Conservation (phyloP, 2,329 filamentous ascomycete species). For the Curvularia spicifera region DNA sequence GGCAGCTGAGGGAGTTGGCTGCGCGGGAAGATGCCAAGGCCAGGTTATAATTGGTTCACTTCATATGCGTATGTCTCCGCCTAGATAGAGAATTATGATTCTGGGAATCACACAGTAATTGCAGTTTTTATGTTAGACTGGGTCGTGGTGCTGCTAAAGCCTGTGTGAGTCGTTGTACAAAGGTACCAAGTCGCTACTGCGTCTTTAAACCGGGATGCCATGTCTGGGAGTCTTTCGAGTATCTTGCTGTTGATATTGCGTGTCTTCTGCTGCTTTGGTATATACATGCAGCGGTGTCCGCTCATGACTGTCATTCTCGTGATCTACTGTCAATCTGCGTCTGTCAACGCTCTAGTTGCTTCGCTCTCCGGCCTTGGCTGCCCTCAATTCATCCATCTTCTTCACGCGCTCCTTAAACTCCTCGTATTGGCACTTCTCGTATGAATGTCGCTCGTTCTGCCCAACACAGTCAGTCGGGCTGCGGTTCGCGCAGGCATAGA, state of each 20-base stretch:
- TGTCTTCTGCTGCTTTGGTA: slow-evolving; percentile 34
- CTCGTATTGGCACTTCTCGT: slow-evolving; percentile 99
- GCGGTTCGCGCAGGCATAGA: neutral
- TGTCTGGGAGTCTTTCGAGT: neutral
- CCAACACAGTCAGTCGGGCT: slow-evolving; percentile 22
- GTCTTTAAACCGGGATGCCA: neutral
- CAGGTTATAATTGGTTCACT: slow-evolving; percentile 31
- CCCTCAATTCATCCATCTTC: slow-evolving; percentile 97
- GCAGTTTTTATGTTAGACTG: neutral
- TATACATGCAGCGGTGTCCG: slow-evolving; percentile 41
- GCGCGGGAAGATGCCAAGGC: slow-evolving; percentile 37
- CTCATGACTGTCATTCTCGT: slow-evolving; percentile 6
- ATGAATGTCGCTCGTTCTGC: slow-evolving; percentile 93
- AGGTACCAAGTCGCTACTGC: neutral
- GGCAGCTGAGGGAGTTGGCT: slow-evolving; percentile 64
- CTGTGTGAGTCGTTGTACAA: neutral
- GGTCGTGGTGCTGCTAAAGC: neutral
- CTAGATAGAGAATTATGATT: neutral
- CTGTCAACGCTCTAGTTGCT: slow-evolving; percentile 68
- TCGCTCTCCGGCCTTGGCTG: slow-evolving; percentile 79
- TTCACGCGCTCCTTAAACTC: slow-evolving; percentile 98
- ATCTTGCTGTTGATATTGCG: slow-evolving; percentile 1
- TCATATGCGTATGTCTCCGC: neutral
- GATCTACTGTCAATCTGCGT: slow-evolving; percentile 1
- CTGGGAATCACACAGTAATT: neutral